Base-by-base conservation (phyloP, 2,329 filamentous ascomycete species). In the Hypoxylon sp. region DNA sequence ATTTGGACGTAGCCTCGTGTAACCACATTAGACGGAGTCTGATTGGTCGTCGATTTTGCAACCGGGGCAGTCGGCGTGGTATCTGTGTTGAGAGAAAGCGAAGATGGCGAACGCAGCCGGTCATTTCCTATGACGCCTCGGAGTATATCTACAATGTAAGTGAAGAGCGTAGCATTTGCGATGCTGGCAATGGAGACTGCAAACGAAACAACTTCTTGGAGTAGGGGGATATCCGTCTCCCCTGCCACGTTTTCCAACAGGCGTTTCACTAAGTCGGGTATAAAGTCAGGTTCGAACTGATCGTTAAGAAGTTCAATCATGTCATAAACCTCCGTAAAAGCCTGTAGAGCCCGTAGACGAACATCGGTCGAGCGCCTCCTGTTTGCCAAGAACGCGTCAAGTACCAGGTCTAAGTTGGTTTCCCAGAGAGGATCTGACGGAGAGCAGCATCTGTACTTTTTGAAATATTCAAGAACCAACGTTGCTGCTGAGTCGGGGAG, bases 361-460 rank as follows among this genome's bases (percentile, higher is more conserved):
- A 88, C 82, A 42, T 80, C 71, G 2, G 83, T 79, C 8, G 84
- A 84, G 31, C 87, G 81, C 7, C 70, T 73, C 21, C 76, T 77
- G 62, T 89, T 82, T 30, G 79, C 78, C 60, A 89, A 84, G 63
- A 91, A 87, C 1, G 79, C 78, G 13, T 80, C 74, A 11, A 90
- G 67, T 1, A 91, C 77, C 17, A 82, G 71, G 11, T 74, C 72
- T 44, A 88, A 75, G 42, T 89, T 88, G 2, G 78, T 71, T 55
- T 87, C 78, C 88, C 88, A 91, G 25, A 82, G 75, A 35, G 78
- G 70, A 60, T 90, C 86, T 0, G 88, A 89, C 2, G 88, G 88
- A 32, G 86, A 87, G 61, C 89, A 88, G 62, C 83, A 86, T 34
- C 86, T 78, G 57, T 88, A 87, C 43, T 89, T 82, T 46, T 80